These are phyloP conservation scores for Aphanocladium album DNA, from an alignment of 2,329 filamentous ascomycete genomes.

Conservation along the genomic window DNA sequence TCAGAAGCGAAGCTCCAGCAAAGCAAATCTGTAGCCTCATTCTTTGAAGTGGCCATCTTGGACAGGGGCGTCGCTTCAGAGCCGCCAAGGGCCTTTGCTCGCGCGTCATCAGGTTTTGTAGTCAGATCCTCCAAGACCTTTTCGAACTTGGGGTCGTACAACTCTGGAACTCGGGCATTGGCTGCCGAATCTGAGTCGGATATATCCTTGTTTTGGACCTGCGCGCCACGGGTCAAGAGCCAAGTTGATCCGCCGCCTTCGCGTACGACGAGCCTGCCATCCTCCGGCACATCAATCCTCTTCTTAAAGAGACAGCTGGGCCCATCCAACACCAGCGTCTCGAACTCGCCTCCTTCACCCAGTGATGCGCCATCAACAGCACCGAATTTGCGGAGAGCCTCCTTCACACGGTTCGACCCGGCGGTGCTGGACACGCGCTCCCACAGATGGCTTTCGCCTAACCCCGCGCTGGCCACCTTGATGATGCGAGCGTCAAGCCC, in stretches of 20 bases:
- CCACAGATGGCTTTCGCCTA: constrained; percentile 79
- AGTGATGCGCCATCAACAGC: constrained; percentile 64
- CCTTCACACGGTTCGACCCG: constrained; percentile 43
- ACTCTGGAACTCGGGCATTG: constrained; percentile 47
- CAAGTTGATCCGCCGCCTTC: constrained; percentile 77
- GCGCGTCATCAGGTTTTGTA: not conserved
- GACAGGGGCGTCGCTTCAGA: not conserved
- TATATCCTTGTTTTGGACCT: constrained; percentile 39
- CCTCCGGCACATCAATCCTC: constrained; percentile 57
- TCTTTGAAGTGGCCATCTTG: not conserved
- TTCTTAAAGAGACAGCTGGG: constrained; percentile 67
- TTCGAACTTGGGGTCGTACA: constrained; percentile 62
- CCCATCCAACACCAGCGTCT: constrained; percentile 83
- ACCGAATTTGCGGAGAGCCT: constrained; percentile 63
- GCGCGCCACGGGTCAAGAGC: constrained; percentile 57
- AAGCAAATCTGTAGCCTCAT: not conserved
- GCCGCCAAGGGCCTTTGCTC: not conserved
- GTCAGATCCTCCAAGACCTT: constrained; percentile 32
- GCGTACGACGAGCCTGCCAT: constrained; percentile 46
- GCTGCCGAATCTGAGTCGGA: not conserved
- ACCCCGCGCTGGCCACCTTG: constrained; percentile 87
- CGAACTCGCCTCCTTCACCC: constrained; percentile 94
- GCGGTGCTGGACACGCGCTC: constrained; percentile 61
- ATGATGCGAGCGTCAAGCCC: constrained; percentile 86
- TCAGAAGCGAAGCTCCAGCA: constrained; percentile 35